Conservation (phyloP, 2,329 filamentous ascomycete species). For the Sclerotinia minor region DNA sequence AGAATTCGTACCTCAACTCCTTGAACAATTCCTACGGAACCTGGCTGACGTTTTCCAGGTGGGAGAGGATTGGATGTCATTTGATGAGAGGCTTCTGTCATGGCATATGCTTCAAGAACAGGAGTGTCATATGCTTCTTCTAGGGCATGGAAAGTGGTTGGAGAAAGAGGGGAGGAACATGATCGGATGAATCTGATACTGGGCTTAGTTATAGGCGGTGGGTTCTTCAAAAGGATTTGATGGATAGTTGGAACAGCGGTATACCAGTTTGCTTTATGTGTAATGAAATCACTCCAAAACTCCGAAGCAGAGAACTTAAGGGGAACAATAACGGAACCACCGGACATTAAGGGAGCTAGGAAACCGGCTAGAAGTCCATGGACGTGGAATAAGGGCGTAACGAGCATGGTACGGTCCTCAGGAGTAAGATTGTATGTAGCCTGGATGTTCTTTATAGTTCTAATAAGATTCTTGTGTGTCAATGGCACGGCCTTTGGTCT, state of each 20-base stretch:
- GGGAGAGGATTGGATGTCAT: slow-evolving; percentile 78
- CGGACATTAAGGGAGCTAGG: slow-evolving; percentile 72
- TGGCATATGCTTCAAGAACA: slow-evolving; percentile 86
- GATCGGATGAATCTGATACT: slow-evolving; percentile 83
- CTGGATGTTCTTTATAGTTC: slow-evolving; percentile 82
- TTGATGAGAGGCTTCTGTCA: slow-evolving; percentile 87
- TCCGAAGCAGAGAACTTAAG: slow-evolving; percentile 76
- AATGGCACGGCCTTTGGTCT: slow-evolving; percentile 82
- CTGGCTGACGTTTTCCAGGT: slow-evolving; percentile 71
- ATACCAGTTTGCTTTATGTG: slow-evolving; percentile 83
- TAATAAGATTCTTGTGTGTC: slow-evolving; percentile 76
- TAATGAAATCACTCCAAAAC: slow-evolving; percentile 78
- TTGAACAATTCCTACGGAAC: slow-evolving; percentile 79
- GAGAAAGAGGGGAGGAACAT: slow-evolving; percentile 80
- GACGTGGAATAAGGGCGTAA: slow-evolving; percentile 91
- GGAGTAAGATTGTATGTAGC: slow-evolving; percentile 72
- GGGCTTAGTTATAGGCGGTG: slow-evolving; percentile 66
- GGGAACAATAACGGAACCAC: slow-evolving; percentile 78
- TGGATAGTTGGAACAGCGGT: slow-evolving; percentile 92
- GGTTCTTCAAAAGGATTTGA: slow-evolving; percentile 78
- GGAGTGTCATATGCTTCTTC: slow-evolving; percentile 75
- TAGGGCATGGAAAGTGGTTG: slow-evolving; percentile 77
- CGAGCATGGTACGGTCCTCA: slow-evolving; percentile 76
- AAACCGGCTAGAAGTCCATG: slow-evolving; percentile 85
- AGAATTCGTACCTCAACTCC: slow-evolving; percentile 81